Conservation (phyloP, 176 grass and related monocot species). For the Areca catechu region DNA sequence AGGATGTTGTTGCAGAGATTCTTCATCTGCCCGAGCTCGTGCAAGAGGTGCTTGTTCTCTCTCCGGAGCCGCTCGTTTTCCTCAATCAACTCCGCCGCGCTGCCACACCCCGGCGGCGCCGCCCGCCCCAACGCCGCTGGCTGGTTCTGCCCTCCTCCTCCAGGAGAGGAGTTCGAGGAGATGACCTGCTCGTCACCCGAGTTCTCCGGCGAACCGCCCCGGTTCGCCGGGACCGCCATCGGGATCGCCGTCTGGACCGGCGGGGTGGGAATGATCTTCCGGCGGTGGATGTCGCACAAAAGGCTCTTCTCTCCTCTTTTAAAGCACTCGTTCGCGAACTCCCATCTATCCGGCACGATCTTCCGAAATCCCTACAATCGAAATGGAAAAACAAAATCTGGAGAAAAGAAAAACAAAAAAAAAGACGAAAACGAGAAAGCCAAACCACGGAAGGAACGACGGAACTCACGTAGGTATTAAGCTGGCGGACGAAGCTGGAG, state of each 20-base stretch:
- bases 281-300: conserved; percentile 8
- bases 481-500: conserved; percentile 25
- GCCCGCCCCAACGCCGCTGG: neutral
- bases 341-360: conserved; percentile 9
- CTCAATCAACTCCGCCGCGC: neutral
- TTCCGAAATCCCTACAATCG: conserved; percentile 11
- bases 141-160: neutral
- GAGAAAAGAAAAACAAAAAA: too few species aligned
- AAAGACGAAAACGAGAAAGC: too few species aligned
- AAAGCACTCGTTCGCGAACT: conserved; percentile 22
- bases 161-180: conserved; percentile 8
- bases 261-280: neutral
- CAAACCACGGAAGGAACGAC: too few species aligned
- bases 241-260: neutral
- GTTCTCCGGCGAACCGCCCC: neutral
- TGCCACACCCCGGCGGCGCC: too few species aligned
- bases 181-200: conserved; percentile 10
- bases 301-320: conserved; percentile 5
- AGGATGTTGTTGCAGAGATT: conserved; percentile 1
- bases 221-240: too few species aligned
- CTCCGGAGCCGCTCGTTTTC: conserved; percentile 11
- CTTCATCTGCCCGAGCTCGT: conserved; percentile 10
- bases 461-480: conserved; percentile 17
- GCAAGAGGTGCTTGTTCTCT: conserved; percentile 8
- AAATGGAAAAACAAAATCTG: neutral